phyloP scores from a whole-genome alignment of 768 basidiomycete genomes.

The Lyophyllum shimeji region DNA sequence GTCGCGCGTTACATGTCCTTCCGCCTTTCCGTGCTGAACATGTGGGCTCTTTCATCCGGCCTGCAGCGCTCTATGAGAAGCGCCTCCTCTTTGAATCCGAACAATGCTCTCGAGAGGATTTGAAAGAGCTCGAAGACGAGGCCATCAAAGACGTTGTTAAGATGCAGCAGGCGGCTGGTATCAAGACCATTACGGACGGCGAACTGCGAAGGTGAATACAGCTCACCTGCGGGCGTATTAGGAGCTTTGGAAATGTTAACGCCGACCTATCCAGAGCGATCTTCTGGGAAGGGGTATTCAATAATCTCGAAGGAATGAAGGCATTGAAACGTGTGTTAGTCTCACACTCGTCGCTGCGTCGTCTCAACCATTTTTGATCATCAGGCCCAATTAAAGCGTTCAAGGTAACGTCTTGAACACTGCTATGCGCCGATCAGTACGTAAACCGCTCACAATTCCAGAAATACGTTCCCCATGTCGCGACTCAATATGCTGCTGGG shows the following conservation, averaged over 20 bases:
- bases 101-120: slow-evolving; percentile 38
- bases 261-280: slow-evolving; percentile 34
- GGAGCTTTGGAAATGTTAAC: neutral
- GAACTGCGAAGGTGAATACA: slow-evolving; percentile 38
- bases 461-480: slow-evolving; percentile 45
- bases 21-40: slow-evolving; percentile 50
- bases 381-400: slow-evolving; percentile 43
- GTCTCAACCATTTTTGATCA: neutral
- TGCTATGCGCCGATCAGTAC: neutral
- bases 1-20: slow-evolving; percentile 4
- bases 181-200: slow-evolving; percentile 61
- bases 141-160: slow-evolving; percentile 49
- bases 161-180: slow-evolving; percentile 51
- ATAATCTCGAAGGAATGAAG: slow-evolving; percentile 60
- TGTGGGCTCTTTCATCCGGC: slow-evolving; percentile 59
- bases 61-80: slow-evolving; percentile 43
- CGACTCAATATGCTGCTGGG: slow-evolving; percentile 34
- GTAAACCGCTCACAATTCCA: slow-evolving; percentile 12
- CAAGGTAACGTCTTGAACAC: slow-evolving; percentile 35
- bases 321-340: neutral
- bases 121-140: slow-evolving; percentile 48
- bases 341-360: neutral
- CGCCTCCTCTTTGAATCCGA: slow-evolving; percentile 40
- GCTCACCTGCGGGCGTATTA: neutral
- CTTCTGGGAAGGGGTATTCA: slow-evolving; percentile 65